Evolutionary conservation across 1,284 basidiomycete species (phyloP).

Genomic region (Cutaneotrichosporon spelunceum): DNA sequence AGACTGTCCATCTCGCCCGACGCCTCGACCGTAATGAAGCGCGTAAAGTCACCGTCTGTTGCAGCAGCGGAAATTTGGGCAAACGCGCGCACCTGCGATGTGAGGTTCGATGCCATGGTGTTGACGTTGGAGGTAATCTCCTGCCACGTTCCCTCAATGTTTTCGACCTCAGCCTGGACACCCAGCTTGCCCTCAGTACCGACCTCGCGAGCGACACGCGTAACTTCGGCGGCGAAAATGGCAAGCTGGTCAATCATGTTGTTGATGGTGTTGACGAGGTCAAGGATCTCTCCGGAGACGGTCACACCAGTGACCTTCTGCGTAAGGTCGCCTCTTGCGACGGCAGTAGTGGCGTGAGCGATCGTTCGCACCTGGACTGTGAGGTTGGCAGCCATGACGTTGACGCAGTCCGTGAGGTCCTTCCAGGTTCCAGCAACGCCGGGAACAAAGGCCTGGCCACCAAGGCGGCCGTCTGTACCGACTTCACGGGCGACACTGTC

Average conservation of each 20-base stretch:
- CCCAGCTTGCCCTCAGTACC: slow-evolving; percentile 95
- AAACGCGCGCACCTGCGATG: slow-evolving; percentile 97
- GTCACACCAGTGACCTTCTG: slow-evolving; percentile 90
- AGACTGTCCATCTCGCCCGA: slow-evolving; percentile 98
- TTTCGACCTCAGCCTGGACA: slow-evolving; percentile 94
- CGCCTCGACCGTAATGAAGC: slow-evolving; percentile 98
- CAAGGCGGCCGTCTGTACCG: slow-evolving; percentile 90
- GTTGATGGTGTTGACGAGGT: slow-evolving; percentile 76
- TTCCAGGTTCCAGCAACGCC: slow-evolving; percentile 91
- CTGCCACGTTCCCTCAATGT: slow-evolving; percentile 97
- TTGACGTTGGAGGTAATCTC: slow-evolving; percentile 94
- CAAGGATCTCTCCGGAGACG: slow-evolving; percentile 92
- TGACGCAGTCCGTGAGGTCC: slow-evolving; percentile 91
- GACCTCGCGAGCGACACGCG: slow-evolving; percentile 91
- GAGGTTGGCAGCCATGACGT: slow-evolving; percentile 64
- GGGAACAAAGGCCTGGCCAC: slow-evolving; percentile 84
- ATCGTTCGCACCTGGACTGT: slow-evolving; percentile 94
- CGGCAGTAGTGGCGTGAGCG: slow-evolving; percentile 90
- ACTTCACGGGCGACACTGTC: slow-evolving; percentile 77
- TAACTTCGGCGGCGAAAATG: slow-evolving; percentile 91
- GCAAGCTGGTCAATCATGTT: slow-evolving; percentile 93
- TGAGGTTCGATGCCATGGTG: slow-evolving; percentile 92
- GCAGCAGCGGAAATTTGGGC: slow-evolving; percentile 98
- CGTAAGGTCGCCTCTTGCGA: slow-evolving; percentile 88
- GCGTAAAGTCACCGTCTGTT: slow-evolving; percentile 97